A percentile compares a stretch with the other conserved stretches of the same genome.
These are phyloP conservation scores for Ophiocordyceps camponoti-rufipedis DNA, from an alignment of 2,329 filamentous ascomycete species.

Conservation along the genomic window DNA sequence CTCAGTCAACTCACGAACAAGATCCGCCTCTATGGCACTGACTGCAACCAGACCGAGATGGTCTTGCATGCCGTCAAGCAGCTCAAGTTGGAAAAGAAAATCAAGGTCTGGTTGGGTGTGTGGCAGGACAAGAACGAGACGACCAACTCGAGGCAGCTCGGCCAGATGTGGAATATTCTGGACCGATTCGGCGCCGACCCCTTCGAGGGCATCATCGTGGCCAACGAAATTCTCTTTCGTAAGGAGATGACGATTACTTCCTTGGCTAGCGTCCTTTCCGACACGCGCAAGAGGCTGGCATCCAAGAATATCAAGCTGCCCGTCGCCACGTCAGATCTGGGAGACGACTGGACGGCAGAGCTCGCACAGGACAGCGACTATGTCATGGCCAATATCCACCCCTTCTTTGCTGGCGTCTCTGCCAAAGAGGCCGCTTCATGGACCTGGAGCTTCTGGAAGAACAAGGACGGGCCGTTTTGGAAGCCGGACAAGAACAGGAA, in stretches of 20 bases:
- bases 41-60: constrained; percentile 97
- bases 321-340: constrained; percentile 75
- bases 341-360: constrained; percentile 62
- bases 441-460: constrained; percentile 71
- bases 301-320: constrained; percentile 48
- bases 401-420: constrained; percentile 73
- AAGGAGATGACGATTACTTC: constrained; percentile 50
- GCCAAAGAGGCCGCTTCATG: constrained; percentile 53
- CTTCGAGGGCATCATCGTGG: constrained; percentile 68
- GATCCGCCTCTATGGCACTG: constrained; percentile 79
- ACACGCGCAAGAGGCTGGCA: constrained; percentile 57
- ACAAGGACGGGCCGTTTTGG: constrained; percentile 47
- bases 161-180: constrained; percentile 70
- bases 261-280: constrained; percentile 44
- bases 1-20: constrained; percentile 79
- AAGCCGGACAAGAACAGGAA: constrained; percentile 45
- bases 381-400: constrained; percentile 94
- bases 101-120: constrained; percentile 89
- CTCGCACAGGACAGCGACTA: constrained; percentile 60
- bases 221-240: constrained; percentile 65
- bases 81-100: constrained; percentile 48
- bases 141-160: constrained; percentile 66
- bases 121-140: constrained; percentile 76
- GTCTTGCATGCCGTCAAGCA: constrained; percentile 64
- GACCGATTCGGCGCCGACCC: constrained; percentile 46